These are phyloP conservation scores for Herpetospermum pedunculosum DNA, from an alignment of 306 rosid genomes.

Conservation along the genomic window DNA sequence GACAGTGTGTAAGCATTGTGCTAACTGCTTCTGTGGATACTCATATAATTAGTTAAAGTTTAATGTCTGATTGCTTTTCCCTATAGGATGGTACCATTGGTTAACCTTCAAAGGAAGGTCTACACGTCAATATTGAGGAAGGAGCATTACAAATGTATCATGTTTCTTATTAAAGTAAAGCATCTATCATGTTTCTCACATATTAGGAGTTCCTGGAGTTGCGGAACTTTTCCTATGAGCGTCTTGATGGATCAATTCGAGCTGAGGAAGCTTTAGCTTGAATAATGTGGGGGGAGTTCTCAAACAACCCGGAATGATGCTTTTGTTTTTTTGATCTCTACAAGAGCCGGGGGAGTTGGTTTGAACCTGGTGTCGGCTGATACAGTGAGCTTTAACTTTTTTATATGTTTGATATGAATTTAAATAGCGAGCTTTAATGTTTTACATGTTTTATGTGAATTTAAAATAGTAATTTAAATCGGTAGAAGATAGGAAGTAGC, in stretches of 20 bases:
- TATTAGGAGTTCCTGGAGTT: constrained; percentile 77
- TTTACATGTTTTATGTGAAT: too few species aligned
- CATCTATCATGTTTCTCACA: constrained; percentile 9
- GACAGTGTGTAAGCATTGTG: constrained; percentile 51
- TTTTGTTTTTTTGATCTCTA: constrained; percentile 84
- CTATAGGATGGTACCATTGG: constrained; percentile 65
- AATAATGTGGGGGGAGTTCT: constrained; percentile 40
- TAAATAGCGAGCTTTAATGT: too few species aligned
- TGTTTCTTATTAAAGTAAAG: too few species aligned
- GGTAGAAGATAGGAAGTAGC: neutral
- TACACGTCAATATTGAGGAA: constrained; percentile 77
- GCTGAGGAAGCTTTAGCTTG: constrained; percentile 94
- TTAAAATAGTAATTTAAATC: neutral
- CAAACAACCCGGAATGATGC: constrained; percentile 44
- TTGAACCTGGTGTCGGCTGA: constrained; percentile 94
- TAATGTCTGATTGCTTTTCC: constrained; percentile 15
- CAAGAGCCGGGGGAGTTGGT: constrained; percentile 99
- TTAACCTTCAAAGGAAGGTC: constrained; percentile 72
- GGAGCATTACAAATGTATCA: too few species aligned
- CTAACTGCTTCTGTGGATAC: neutral
- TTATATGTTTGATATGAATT: neutral
- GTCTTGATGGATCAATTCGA: constrained; percentile 94
- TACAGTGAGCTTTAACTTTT: constrained; percentile 71
- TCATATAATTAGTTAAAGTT: neutral
- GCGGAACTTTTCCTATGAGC: constrained; percentile 74